Conservation (phyloP, 306 rosid genomes). For the Castanopsis chinensis region DNA sequence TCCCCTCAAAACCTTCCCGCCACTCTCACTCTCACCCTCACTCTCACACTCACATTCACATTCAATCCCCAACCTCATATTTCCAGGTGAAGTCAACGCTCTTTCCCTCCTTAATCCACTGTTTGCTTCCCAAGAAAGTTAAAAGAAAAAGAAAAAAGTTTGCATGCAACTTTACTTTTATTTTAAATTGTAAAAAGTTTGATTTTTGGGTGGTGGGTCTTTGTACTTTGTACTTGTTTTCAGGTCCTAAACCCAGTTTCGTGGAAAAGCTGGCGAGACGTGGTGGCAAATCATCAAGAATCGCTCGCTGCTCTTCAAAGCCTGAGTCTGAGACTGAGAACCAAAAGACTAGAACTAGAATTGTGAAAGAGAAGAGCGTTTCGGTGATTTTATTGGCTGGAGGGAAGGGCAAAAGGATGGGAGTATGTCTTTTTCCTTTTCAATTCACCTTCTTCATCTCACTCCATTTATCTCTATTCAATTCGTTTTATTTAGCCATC, state of each 20-base stretch:
- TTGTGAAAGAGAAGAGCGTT: slow-evolving; percentile 56
- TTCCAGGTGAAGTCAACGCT: slow-evolving; percentile 7
- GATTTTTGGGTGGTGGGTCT: not conserved
- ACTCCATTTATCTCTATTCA: too few species aligned
- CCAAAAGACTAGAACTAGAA: not conserved
- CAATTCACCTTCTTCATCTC: not conserved
- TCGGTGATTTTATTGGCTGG: slow-evolving; percentile 80
- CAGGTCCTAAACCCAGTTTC: slow-evolving; percentile 31
- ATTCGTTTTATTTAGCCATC: too few species aligned
- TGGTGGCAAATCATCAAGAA: slow-evolving; percentile 8
- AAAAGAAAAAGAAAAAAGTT: too few species aligned
- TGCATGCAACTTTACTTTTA: too few species aligned
- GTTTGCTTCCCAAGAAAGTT: not conserved
- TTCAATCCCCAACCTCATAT: slow-evolving; percentile 5
- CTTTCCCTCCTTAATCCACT: not conserved
- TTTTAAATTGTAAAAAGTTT: not conserved
- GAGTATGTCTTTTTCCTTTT: slow-evolving; percentile 43
- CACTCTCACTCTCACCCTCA: not conserved
- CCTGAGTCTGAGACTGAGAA: not conserved
- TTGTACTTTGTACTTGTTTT: not conserved
- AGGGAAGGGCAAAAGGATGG: slow-evolving; percentile 89
- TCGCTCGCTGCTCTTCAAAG: slow-evolving; percentile 28
- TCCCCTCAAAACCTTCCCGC: not conserved
- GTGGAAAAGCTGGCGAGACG: slow-evolving; percentile 25
- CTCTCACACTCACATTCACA: not conserved